Conservation (phyloP, 2,329 filamentous ascomycete species). For the Diaporthe amygdali region DNA sequence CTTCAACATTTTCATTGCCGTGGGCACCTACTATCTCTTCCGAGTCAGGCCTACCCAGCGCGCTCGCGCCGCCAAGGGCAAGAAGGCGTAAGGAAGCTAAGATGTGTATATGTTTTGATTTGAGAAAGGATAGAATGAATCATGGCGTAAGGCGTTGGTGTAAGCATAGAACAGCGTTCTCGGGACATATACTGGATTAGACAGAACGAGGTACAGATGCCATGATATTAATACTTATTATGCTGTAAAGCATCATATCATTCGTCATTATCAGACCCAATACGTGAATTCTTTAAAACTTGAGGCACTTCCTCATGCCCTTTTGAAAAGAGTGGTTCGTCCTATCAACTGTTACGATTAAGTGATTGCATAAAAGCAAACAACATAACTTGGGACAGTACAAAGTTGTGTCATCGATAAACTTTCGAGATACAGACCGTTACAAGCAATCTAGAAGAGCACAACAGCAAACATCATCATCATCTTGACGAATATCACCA, state of each 20-base stretch:
- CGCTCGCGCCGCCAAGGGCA: background rate
- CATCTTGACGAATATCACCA: too few relatives aligned
- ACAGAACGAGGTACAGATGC: background rate
- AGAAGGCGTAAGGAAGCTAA: background rate
- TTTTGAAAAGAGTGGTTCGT: too few relatives aligned
- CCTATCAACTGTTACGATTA: too few relatives aligned
- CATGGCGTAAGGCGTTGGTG: background rate
- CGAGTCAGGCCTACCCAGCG: constrained; percentile 47
- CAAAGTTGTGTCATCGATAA: too few relatives aligned
- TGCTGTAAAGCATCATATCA: too few relatives aligned
- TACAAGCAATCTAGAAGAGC: too few relatives aligned
- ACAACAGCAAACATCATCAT: too few relatives aligned
- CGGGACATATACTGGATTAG: background rate
- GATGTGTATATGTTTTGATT: background rate
- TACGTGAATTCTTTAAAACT: background rate
- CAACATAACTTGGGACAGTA: too few relatives aligned
- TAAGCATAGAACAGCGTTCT: background rate
- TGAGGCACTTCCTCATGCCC: too few relatives aligned
- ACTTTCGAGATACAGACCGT: too few relatives aligned
- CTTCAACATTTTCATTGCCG: constrained; percentile 66
- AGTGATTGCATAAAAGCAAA: too few relatives aligned
- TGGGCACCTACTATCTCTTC: constrained; percentile 67
- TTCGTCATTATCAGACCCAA: background rate
- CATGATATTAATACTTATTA: background rate
- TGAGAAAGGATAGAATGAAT: background rate